Percentiles rank a stretch among this genome's conserved stretches.
These are phyloP conservation scores for Bipolaris gigantea DNA, from an alignment of 2,329 filamentous ascomycete genomes.

Conservation along the genomic window DNA sequence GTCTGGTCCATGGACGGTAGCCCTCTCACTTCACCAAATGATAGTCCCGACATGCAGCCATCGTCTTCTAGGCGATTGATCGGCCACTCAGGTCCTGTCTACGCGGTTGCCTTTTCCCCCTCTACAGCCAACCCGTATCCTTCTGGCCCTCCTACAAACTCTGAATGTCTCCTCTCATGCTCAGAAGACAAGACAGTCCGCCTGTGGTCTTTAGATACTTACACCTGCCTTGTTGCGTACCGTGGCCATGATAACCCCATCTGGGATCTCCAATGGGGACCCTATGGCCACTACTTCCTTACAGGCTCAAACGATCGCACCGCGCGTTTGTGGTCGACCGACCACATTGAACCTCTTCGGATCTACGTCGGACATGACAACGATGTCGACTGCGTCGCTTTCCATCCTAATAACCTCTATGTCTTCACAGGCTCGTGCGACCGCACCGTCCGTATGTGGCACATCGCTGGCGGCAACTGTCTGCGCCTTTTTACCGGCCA, in stretches of 20 bases:
- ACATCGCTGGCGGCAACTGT: conserved; percentile 81
- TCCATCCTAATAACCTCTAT: conserved; percentile 93
- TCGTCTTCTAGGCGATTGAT: conserved; percentile 75
- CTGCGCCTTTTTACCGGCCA: conserved; percentile 93
- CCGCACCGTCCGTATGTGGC: conserved; percentile 97
- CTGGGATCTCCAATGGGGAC: conserved; percentile 86
- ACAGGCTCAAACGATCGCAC: conserved; percentile 88
- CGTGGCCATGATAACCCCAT: conserved; percentile 90
- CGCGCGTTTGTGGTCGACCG: conserved; percentile 87
- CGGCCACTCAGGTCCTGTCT: conserved; percentile 88
- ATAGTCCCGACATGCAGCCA: conserved; percentile 57
- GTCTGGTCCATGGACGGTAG: conserved; percentile 91
- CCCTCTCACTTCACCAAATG: conserved; percentile 68
- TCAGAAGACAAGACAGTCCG: conserved; percentile 87
- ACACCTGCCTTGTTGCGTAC: conserved; percentile 91
- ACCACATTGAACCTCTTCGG: conserved; percentile 85
- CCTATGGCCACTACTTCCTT: conserved; percentile 92
- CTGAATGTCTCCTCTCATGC: conserved; percentile 81
- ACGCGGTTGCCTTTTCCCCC: conserved; percentile 85
- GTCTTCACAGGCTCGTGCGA: conserved; percentile 92
- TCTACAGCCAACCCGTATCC: conserved; percentile 56
- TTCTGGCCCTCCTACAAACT: conserved; percentile 57
- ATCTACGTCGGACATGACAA: conserved; percentile 92
- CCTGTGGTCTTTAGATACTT: conserved; percentile 89
- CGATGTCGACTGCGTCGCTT: conserved; percentile 85